Conservation (phyloP, 345 rosid genomes). For the Raphanus sativus region DNA sequence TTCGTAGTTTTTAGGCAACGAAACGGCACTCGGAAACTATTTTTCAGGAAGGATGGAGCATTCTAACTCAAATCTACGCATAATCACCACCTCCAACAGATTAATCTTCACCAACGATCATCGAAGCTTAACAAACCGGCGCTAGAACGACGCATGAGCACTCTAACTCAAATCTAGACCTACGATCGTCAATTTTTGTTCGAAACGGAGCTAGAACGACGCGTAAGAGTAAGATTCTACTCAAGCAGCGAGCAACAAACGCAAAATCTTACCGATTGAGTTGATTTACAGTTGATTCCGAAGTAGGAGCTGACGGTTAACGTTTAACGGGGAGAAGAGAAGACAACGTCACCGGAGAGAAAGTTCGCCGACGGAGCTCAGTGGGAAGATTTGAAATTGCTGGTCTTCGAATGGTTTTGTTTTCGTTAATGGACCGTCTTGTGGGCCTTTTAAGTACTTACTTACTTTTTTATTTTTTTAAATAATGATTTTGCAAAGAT, state of each 20-base stretch:
- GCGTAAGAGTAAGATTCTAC: slow-evolving; percentile 20
- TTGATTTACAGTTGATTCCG: slow-evolving; percentile 2
- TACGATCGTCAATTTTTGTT: not conserved
- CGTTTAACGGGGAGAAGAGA: not conserved
- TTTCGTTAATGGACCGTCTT: not conserved
- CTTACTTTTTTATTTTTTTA: not conserved
- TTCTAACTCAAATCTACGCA: slow-evolving; percentile 1
- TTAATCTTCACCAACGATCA: not conserved
- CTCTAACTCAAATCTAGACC: slow-evolving; percentile 1
- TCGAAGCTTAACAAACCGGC: too few species aligned
- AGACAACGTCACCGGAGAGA: slow-evolving; percentile 28
- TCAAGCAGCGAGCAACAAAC: not conserved
- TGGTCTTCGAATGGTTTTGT: slow-evolving; percentile 15
- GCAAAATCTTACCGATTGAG: slow-evolving; percentile 8
- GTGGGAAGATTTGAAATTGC: slow-evolving; percentile 17
- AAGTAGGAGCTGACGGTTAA: not conserved
- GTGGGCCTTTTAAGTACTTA: not conserved
- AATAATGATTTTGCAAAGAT: not conserved
- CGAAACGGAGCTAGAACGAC: slow-evolving; percentile 5
- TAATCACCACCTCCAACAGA: not conserved
- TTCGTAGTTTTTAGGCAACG: not conserved
- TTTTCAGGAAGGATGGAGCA: not conserved
- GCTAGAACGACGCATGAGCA: too few species aligned
- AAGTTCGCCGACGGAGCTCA: slow-evolving; percentile 16
- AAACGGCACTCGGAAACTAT: slow-evolving; percentile 1